Conservation (phyloP, 2,329 filamentous ascomycete genomes). For the Ophiostoma quercus region DNA sequence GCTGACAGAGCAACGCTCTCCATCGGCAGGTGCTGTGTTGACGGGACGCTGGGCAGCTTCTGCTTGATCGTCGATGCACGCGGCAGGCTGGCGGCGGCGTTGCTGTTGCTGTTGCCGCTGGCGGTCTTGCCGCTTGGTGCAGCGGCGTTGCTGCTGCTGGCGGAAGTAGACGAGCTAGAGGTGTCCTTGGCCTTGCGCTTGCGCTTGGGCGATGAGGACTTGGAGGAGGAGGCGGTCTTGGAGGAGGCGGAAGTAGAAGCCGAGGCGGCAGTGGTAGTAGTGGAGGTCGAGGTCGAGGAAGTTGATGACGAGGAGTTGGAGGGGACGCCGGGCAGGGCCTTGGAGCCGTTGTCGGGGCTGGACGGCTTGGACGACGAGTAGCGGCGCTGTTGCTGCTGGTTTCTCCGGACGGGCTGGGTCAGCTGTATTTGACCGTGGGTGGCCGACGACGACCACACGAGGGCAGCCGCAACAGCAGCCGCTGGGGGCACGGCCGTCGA, state of each 20-base stretch:
- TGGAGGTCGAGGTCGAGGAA: not conserved
- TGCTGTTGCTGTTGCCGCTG: constrained; percentile 22
- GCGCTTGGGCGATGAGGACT: constrained; percentile 9
- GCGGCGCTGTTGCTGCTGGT: constrained; percentile 44
- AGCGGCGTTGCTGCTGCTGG: not conserved
- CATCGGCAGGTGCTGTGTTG: constrained; percentile 65
- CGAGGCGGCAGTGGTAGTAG: not conserved
- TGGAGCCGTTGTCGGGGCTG: constrained; percentile 52
- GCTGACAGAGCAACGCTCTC: constrained; percentile 74
- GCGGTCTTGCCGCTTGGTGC: not conserved
- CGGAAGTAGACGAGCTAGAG: not conserved
- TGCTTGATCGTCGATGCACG: constrained; percentile 36
- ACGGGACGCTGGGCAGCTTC: constrained; percentile 67
- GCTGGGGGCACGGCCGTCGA: constrained; percentile 20
- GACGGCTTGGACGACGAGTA: constrained; percentile 60
- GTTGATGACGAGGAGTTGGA: constrained; percentile 40
- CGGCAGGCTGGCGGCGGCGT: constrained; percentile 35
- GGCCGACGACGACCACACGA: constrained; percentile 13
- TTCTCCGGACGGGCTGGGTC: constrained; percentile 29
- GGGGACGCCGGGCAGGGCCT: constrained; percentile 48
- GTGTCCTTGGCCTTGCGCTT: constrained; percentile 17
- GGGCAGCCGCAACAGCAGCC: constrained; percentile 18
- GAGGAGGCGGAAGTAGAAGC: not conserved
- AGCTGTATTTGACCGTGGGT: constrained; percentile 34
- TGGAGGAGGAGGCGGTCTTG: constrained; percentile 13